phyloP scores from a whole-genome alignment of 345 rosid species.

The Rhodomyrtus tomentosa region DNA sequence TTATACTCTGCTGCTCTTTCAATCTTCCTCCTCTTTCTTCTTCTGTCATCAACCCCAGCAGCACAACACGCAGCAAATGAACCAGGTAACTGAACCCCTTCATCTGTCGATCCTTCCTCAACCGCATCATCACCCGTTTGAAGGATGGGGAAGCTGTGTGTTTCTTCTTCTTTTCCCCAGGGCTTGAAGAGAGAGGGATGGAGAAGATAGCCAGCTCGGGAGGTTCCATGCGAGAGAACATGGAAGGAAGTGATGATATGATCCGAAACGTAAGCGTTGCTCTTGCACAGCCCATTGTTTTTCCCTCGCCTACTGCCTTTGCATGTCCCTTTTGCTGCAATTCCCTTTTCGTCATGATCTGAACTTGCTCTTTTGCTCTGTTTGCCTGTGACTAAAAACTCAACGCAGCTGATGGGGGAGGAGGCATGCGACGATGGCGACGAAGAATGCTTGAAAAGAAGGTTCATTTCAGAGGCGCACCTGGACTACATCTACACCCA shows the following conservation, averaged over 20 bases:
- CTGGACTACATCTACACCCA: slow-evolving; percentile 91
- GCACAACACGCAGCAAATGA: not conserved
- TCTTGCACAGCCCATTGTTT: not conserved
- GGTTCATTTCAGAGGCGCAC: slow-evolving; percentile 57
- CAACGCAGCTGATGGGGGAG: slow-evolving; percentile 38
- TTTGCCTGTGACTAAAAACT: not conserved
- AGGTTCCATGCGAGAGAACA: not conserved
- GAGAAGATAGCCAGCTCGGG: not conserved
- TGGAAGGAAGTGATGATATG: not conserved
- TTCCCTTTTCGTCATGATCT: not conserved
- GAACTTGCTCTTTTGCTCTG: not conserved
- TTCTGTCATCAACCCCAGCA: not conserved
- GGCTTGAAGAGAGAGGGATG: not conserved
- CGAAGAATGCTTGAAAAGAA: slow-evolving; percentile 54
- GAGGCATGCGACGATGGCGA: slow-evolving; percentile 49
- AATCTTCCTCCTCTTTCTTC: not conserved
- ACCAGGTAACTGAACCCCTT: not conserved
- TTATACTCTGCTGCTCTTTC: not conserved
- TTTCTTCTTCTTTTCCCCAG: not conserved
- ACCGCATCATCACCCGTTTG: not conserved
- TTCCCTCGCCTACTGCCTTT: not conserved
- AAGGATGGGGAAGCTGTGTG: not conserved
- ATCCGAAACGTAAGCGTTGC: not conserved
- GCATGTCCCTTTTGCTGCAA: not conserved
- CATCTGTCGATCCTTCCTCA: not conserved